Evolutionary conservation across 2,329 filamentous ascomycete species (phyloP).

Genomic region (Madurella mycetomatis): DNA sequence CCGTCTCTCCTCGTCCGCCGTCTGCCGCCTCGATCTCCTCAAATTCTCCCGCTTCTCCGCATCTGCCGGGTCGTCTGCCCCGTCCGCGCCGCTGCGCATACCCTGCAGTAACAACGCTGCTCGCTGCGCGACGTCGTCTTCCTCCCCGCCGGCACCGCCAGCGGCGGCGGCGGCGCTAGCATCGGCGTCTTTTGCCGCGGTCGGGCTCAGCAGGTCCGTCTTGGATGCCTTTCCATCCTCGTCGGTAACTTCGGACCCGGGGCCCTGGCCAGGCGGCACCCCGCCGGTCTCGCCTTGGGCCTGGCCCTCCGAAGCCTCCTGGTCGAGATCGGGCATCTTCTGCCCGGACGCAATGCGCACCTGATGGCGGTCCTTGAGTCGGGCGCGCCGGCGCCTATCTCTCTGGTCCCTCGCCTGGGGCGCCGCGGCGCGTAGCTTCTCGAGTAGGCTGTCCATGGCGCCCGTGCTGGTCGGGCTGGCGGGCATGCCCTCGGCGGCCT

Average conservation of each 20-base stretch:
- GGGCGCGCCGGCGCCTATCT: conserved; percentile 78
- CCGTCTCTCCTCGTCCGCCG: conserved; percentile 72
- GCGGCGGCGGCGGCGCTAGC: not conserved
- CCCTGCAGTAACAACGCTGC: conserved; percentile 81
- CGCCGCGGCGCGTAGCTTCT: conserved; percentile 90
- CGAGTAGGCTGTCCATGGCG: conserved; percentile 91
- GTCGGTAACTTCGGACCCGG: conserved; percentile 37
- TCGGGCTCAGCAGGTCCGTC: conserved; percentile 41
- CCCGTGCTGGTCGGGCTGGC: conserved; percentile 71
- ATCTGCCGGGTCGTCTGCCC: conserved; percentile 53
- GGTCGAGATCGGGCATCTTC: conserved; percentile 69
- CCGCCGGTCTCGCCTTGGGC: conserved; percentile 13
- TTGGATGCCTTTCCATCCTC: conserved; percentile 50
- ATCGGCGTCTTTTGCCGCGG: conserved; percentile 32
- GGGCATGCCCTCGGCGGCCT: conserved; percentile 44
- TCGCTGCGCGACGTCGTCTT: conserved; percentile 77
- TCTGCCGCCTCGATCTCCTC: conserved; percentile 60
- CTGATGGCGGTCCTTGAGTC: conserved; percentile 86
- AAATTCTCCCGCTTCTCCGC: conserved; percentile 56
- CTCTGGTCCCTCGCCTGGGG: conserved; percentile 85
- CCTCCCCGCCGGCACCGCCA: conserved; percentile 28
- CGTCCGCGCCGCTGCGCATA: conserved; percentile 60
- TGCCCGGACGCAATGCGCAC: conserved; percentile 86
- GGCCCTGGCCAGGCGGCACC: conserved; percentile 29
- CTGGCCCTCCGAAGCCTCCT: not conserved